Evolutionary conservation across 1,284 basidiomycete species (phyloP).

Genomic region (Ganoderma lingzhi): DNA sequence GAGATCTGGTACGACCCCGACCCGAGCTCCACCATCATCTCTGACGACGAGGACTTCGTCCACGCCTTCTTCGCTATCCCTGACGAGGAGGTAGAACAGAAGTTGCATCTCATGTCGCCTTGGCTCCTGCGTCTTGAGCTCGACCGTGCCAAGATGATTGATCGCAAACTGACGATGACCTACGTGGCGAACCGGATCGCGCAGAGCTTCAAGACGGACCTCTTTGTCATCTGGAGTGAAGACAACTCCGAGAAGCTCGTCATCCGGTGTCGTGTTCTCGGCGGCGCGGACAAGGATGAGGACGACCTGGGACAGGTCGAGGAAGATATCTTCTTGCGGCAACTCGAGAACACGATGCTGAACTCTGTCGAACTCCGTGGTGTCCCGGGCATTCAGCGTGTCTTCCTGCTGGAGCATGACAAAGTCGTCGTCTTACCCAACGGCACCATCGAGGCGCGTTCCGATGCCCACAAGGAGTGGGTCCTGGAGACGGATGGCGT

Average conservation of each 20-base stretch:
- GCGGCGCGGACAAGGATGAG: slow-evolving; percentile 91
- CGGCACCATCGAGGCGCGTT: slow-evolving; percentile 66
- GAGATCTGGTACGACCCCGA: slow-evolving; percentile 99
- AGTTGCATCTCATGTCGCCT: slow-evolving; percentile 92
- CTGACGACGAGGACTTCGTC: slow-evolving; percentile 96
- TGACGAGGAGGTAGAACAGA: slow-evolving; percentile 94
- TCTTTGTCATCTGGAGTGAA: slow-evolving; percentile 99
- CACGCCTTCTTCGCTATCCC: slow-evolving; percentile 99
- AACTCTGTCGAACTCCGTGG: slow-evolving; percentile 96
- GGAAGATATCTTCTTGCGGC: slow-evolving; percentile 97
- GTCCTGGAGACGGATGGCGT: slow-evolving; percentile 97
- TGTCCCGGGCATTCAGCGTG: slow-evolving; percentile 90
- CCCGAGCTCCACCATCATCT: slow-evolving; percentile 91
- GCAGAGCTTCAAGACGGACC: slow-evolving; percentile 94
- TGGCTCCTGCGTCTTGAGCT: slow-evolving; percentile 98
- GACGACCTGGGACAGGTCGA: slow-evolving; percentile 81
- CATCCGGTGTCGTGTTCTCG: slow-evolving; percentile 95
- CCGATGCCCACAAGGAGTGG: slow-evolving; percentile 81
- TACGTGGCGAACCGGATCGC: slow-evolving; percentile 95
- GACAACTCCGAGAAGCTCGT: slow-evolving; percentile 98
- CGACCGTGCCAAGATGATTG: slow-evolving; percentile 97
- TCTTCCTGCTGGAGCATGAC: slow-evolving; percentile 93
- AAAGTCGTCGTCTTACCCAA: slow-evolving; percentile 75
- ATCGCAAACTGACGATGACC: slow-evolving; percentile 95
- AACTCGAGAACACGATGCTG: slow-evolving; percentile 96